These are phyloP conservation scores for Decorospora gaudefroyi DNA, from an alignment of 2,329 filamentous ascomycete genomes.

Conservation along the genomic window DNA sequence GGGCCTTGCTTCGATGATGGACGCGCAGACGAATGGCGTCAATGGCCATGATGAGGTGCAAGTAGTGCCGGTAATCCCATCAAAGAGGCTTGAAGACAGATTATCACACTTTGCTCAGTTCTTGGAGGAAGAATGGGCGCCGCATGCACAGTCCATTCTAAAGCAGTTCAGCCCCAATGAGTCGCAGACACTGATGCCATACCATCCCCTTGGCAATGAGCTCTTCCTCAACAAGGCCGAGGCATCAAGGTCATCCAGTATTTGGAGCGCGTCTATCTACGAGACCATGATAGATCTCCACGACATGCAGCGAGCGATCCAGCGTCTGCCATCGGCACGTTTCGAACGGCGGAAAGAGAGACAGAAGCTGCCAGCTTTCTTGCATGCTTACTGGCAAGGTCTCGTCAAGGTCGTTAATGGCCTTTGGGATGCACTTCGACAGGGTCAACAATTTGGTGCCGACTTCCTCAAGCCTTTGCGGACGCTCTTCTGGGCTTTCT, in stretches of 20 bases:
- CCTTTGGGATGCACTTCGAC: constrained; percentile 14
- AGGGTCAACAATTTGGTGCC: constrained; percentile 16
- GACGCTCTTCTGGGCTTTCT: constrained; percentile 56
- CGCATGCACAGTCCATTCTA: constrained; percentile 15
- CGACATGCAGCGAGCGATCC: constrained; percentile 39
- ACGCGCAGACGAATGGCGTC: constrained; percentile 4
- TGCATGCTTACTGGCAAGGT: constrained; percentile 33
- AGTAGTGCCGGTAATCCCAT: background rate
- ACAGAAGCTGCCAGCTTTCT: constrained; percentile 41
- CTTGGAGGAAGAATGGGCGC: constrained; percentile 33
- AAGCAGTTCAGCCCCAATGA: constrained; percentile 15
- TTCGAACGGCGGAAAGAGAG: constrained; percentile 45
- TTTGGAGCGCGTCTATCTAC: constrained; percentile 35
- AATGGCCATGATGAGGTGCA: constrained; percentile 1
- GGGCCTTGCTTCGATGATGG: constrained; percentile 15
- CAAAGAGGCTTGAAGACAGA: constrained; percentile 5
- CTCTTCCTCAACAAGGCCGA: constrained; percentile 42
- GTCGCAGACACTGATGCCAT: constrained; percentile 32
- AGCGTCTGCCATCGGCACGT: constrained; percentile 34
- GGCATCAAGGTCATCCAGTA: constrained; percentile 5
- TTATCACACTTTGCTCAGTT: constrained; percentile 38
- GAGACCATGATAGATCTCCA: constrained; percentile 37
- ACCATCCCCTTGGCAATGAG: constrained; percentile 55
- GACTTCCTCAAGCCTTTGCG: constrained; percentile 34
- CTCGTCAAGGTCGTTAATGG: constrained; percentile 26